Evolutionary conservation across 257 asterid genomes (phyloP).

Genomic region (Jacaranda copaia): DNA sequence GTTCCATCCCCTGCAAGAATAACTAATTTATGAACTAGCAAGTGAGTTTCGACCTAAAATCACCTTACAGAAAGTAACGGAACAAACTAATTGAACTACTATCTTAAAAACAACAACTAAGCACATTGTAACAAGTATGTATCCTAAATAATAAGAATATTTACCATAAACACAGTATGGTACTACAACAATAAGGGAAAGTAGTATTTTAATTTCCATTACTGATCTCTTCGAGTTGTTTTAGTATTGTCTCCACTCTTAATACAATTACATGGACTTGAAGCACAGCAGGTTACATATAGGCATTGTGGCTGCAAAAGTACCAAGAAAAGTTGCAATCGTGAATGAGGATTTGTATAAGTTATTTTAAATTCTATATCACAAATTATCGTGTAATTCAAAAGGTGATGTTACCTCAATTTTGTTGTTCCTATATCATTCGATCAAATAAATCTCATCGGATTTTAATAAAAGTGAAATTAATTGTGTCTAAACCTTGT

Average conservation of each 20-base stretch:
- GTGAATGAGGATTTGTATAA: neutral
- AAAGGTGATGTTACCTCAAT: neutral
- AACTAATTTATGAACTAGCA: no score
- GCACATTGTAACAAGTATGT: neutral
- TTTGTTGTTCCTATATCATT: neutral
- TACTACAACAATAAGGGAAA: conserved; percentile 23
- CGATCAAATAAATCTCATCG: neutral
- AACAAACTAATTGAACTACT: no score
- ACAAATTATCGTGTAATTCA: conserved; percentile 10
- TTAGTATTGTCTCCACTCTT: neutral
- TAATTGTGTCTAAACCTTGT: no score
- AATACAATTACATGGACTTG: neutral
- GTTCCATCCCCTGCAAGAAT: no score
- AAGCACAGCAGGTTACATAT: neutral
- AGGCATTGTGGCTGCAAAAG: neutral
- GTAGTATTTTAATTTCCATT: neutral
- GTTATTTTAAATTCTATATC: neutral
- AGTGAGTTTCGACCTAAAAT: no score
- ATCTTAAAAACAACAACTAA: no score
- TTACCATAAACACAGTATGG: conserved; percentile 29
- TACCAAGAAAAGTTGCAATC: neutral
- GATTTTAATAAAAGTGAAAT: neutral
- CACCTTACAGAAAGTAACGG: no score
- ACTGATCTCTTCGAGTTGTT: neutral
- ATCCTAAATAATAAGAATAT: neutral